Evolutionary conservation across 1,284 basidiomycete genomes (phyloP).

Genomic region (Irpex sp.): DNA sequence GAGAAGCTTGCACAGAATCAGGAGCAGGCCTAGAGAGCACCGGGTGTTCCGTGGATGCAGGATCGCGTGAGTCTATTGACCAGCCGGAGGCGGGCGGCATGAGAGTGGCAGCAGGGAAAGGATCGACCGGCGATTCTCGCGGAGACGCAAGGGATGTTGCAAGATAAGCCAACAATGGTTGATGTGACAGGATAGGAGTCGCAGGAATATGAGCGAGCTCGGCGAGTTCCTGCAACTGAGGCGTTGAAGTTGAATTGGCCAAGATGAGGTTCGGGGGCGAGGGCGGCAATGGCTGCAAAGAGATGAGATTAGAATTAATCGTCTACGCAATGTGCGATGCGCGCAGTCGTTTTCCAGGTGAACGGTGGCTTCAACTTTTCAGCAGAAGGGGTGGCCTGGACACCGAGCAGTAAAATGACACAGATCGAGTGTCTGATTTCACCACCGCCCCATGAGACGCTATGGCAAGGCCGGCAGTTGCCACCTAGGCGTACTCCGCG

Average conservation of each 20-base stretch:
- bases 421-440: neutral
- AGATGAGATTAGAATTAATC: conserved; percentile 1
- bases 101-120: conserved; percentile 6
- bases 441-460: neutral
- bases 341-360: neutral
- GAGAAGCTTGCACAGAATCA: conserved; percentile 16
- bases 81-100: conserved; percentile 24
- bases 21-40: neutral
- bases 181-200: conserved; percentile 11
- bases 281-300: conserved; percentile 13
- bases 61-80: conserved; percentile 28
- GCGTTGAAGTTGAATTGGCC: conserved; percentile 26
- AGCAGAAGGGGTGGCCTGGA: neutral
- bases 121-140: conserved; percentile 11
- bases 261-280: conserved; percentile 20
- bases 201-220: conserved; percentile 19
- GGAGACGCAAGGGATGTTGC: conserved; percentile 9
- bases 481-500: neutral
- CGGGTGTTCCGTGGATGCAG: conserved; percentile 3
- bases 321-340: neutral
- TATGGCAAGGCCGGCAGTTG: neutral
- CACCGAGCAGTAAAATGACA: neutral
- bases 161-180: conserved; percentile 7
- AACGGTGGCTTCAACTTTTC: neutral
- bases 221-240: conserved; percentile 24